Evolutionary conservation across 139 green algal species (phyloP), one percentile per base, ranked within the genome.

Genomic region (Tetraselmis striata): DNA sequence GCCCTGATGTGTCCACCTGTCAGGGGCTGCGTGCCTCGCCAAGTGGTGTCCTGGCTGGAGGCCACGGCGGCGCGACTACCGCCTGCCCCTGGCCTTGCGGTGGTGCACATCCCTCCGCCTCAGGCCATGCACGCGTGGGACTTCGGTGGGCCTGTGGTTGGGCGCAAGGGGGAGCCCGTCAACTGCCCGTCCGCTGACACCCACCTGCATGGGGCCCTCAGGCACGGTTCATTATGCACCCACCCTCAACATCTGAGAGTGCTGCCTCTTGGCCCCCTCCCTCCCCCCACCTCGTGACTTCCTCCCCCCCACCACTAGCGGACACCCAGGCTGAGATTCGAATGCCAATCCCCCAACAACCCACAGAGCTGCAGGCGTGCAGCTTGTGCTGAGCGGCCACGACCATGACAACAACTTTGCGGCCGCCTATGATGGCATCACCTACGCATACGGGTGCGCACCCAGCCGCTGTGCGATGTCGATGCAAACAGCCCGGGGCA

Each of bases 351-450:
- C n/a, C n/a, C n/a, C n/a, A n/a, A n/a, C n/a, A n/a, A n/a, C 45
- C 45, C 75, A 23, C 78, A 81, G 78, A 23, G 45, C 59, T 23
- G 28, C 59, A 11, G 76, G 59, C 22, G 32, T 91, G 1, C 2
- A 58, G 1, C 81, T 81, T 1, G 59, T 91, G 28, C 84, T 83
- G 25, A 80, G 29, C 2, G 85, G 87, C 0, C 87, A 91, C 59
- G 85, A 91, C 81, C 87, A 91, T 59, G 29, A 80, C 31, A 90
- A 90, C 59, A 84, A 91, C 30, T 91, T 81, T 45, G 29, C 79
- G 25, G 86, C 83, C 1, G 1, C 45, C 1, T 27, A 81, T 24
- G n/a, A 80, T 0, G 85, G 85, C 23, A 67, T 86, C 27, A 75
- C 82, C 59, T 59, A 86, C 26, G 80, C 67, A 23, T 88, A 85